Conservation (phyloP, 2,329 filamentous ascomycete species). For the Scedosporium aurantiacum region DNA sequence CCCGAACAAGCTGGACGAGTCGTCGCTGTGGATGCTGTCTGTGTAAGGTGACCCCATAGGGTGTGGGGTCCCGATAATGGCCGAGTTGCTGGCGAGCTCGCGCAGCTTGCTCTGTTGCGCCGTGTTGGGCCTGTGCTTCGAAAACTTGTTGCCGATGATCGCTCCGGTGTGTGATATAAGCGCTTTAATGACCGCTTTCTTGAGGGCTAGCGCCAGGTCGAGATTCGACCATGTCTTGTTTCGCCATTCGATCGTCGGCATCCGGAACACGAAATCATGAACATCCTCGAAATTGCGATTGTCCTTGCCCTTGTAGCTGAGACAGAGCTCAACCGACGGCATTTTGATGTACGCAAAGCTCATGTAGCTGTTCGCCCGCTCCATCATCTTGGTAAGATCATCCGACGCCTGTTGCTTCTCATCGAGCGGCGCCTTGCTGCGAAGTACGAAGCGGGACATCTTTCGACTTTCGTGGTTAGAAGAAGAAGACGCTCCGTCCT, state of each 20-base stretch:
- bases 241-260: conserved; percentile 87
- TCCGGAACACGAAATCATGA: conserved; percentile 91
- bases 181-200: conserved; percentile 88
- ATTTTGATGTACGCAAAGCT: conserved; percentile 93
- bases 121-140: conserved; percentile 70
- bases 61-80: conserved; percentile 36
- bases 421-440: neutral
- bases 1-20: conserved; percentile 44
- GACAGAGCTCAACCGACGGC: conserved; percentile 84
- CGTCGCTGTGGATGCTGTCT: conserved; percentile 40
- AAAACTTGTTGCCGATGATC: conserved; percentile 96
- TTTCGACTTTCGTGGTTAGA: neutral
- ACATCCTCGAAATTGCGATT: conserved; percentile 94
- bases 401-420: conserved; percentile 50
- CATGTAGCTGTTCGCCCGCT: conserved; percentile 92
- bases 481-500: neutral
- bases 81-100: conserved; percentile 71
- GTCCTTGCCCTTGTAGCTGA: conserved; percentile 93
- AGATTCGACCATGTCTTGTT: conserved; percentile 99
- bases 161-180: conserved; percentile 91
- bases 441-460: conserved; percentile 4
- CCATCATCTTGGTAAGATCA: conserved; percentile 94
- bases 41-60: conserved; percentile 24
- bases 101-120: conserved; percentile 69
- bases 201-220: conserved; percentile 81